Percentiles rank a stretch among this genome's conserved stretches.
Evolutionary conservation across 2,329 filamentous ascomycete species (phyloP).

Genomic region (Lachnellula occidentalis): DNA sequence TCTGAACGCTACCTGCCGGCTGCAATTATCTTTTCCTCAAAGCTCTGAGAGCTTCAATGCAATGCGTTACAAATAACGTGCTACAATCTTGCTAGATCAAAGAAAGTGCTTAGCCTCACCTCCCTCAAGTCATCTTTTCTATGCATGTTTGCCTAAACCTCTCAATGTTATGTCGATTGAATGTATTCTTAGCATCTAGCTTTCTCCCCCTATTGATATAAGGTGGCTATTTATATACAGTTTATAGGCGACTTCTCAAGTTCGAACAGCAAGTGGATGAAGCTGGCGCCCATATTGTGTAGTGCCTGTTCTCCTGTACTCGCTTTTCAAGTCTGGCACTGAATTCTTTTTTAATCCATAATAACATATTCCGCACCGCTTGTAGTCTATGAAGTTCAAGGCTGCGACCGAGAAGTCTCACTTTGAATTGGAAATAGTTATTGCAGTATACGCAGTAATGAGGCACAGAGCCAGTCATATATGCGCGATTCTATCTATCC

Average conservation of each 20-base stretch:
- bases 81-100: background rate
- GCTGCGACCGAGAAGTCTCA: too few relatives aligned
- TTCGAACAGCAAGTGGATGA: background rate
- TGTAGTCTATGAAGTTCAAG: too few relatives aligned
- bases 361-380: too few relatives aligned
- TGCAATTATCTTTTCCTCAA: background rate
- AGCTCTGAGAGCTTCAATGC: background rate
- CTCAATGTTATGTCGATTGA: background rate
- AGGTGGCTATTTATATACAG: conserved; percentile 2
- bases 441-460: too few relatives aligned
- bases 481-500: too few relatives aligned
- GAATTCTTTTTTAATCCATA: too few relatives aligned
- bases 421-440: too few relatives aligned
- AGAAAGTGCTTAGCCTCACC: background rate
- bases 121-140: background rate
- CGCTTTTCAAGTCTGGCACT: background rate
- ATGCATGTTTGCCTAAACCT: background rate
- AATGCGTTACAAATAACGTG: background rate
- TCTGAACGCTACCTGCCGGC: background rate
- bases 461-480: too few relatives aligned
- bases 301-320: conserved; percentile 12
- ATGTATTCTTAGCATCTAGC: background rate
- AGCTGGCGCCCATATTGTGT: conserved; percentile 8
- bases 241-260: background rate
- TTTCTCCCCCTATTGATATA: background rate